Base-by-base conservation (phyloP, 176 grass and related monocot genomes). In the Pharus latifolius region DNA sequence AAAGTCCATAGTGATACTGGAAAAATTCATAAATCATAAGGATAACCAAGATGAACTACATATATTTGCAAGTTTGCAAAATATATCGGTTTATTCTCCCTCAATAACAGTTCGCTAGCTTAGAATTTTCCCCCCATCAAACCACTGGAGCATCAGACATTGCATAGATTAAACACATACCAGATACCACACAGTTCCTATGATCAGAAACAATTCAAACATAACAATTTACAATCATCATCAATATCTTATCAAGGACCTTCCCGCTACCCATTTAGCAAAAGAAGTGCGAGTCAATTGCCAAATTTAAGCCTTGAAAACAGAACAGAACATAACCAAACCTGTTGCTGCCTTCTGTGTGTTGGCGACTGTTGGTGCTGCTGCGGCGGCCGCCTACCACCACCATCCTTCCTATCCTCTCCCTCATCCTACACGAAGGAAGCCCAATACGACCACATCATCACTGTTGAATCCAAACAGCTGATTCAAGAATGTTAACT, bases 281-380 rank as follows among this genome's bases (percentile, higher is more conserved):
- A 77, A 67, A 32, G 45, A 63, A 54, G 37, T 65, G 37, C 10
- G 46, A 11, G 30, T 33, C 37, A 61, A 60, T 28, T 67, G 18
- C 29, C 33, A 55, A 56, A 19, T 52, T 53, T 19, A 51, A 28
- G 1, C 44, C 12, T n/a, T 9, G 17, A 60, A 24, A 31, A 34
- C 20, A 16, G 5, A 13, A 10, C 15, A 60, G 37, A 31, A 10
- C 20, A 54, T 18, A 60, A 61, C n/a, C 41, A 64, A 83, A 85
- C 83, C 77, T 75, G 70, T 18, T 75, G 70, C 15, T 85, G 83
- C 71, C 49, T 63, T 47, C 70, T 49, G 70, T 56, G 7, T 11
- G 56, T 69, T 7, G 48, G 76, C 25, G 47, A 46, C 41, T 80
- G 78, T 15, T 72, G 77, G 55, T 41, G 43, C 12, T 63, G 47